These are phyloP conservation scores for Angomonas desouzai DNA, from an alignment of 208 protist genomes.

Conservation along the genomic window DNA sequence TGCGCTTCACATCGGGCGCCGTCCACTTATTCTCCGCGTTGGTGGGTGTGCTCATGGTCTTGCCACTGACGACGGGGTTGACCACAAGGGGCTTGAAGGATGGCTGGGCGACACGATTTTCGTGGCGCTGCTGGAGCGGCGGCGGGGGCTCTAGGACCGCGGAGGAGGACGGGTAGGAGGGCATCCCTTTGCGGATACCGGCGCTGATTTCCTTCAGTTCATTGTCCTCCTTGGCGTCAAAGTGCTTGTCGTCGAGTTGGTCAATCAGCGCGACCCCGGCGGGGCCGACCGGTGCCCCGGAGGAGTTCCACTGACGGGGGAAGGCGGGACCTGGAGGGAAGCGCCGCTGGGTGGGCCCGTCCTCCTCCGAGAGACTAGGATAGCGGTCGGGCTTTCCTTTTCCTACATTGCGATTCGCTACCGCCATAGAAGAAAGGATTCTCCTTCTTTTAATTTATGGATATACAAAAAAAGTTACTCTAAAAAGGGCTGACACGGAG, in stretches of 20 bases:
- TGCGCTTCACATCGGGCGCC: not conserved
- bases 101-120: not conserved
- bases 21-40: conserved; percentile 5
- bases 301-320: not conserved
- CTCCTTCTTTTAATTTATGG: no score
- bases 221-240: conserved; percentile 5
- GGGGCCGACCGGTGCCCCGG: not conserved
- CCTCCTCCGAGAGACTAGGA: not conserved
- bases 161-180: not conserved
- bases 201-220: conserved; percentile 7
- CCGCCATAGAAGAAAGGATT: no score
- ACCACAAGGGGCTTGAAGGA: not conserved
- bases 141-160: not conserved
- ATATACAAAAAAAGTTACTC: no score
- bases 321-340: not conserved
- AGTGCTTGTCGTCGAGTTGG: conserved; percentile 5
- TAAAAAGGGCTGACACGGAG: no score
- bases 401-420: not conserved
- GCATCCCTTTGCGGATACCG: not conserved
- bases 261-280: not conserved
- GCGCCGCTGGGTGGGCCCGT: not conserved
- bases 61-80: conserved; percentile 1
- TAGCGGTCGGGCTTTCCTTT: not conserved
- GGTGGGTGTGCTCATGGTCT: not conserved
- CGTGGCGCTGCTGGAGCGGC: conserved; percentile 5